phyloP scores from a whole-genome alignment of 805 yeast species.

The Candida nonsorbophila region DNA sequence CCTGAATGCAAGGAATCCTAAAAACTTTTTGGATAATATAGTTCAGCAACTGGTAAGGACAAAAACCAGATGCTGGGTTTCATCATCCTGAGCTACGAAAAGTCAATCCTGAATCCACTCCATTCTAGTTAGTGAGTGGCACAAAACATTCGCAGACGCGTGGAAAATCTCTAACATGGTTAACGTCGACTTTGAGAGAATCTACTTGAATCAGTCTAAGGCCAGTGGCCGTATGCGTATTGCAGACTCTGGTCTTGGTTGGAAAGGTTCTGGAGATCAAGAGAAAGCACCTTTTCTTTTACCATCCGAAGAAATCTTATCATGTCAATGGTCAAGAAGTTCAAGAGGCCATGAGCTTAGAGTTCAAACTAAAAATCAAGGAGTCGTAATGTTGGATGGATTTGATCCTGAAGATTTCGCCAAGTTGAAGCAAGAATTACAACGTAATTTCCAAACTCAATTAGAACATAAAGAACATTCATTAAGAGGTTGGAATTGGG shows the following conservation, averaged over 20 bases:
- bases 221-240: constrained; percentile 86
- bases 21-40: no score
- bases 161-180: constrained; percentile 23
- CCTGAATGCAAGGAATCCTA: no score
- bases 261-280: constrained; percentile 59
- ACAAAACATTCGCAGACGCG: neutral
- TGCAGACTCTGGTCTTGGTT: constrained; percentile 95
- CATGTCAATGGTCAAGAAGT: constrained; percentile 89
- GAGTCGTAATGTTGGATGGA: constrained; percentile 86
- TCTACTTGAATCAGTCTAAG: constrained; percentile 83
- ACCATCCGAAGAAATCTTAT: constrained; percentile 78
- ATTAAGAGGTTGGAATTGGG: constrained; percentile 99
- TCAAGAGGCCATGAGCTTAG: constrained; percentile 87
- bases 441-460: constrained; percentile 63
- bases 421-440: constrained; percentile 76
- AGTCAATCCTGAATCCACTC: no score
- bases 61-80: neutral
- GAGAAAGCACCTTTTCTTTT: constrained; percentile 66
- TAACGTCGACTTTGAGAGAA: constrained; percentile 81
- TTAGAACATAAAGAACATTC: constrained; percentile 88
- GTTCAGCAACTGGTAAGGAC: neutral
- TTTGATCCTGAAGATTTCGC: constrained; percentile 82
- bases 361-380: constrained; percentile 82
- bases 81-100: no score
- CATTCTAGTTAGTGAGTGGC: neutral